A percentile compares a stretch with the other conserved stretches of the same genome.
These are phyloP conservation scores for Tylopilus plumbeoviolaceoides DNA, from an alignment of 768 basidiomycete genomes.

Conservation along the genomic window DNA sequence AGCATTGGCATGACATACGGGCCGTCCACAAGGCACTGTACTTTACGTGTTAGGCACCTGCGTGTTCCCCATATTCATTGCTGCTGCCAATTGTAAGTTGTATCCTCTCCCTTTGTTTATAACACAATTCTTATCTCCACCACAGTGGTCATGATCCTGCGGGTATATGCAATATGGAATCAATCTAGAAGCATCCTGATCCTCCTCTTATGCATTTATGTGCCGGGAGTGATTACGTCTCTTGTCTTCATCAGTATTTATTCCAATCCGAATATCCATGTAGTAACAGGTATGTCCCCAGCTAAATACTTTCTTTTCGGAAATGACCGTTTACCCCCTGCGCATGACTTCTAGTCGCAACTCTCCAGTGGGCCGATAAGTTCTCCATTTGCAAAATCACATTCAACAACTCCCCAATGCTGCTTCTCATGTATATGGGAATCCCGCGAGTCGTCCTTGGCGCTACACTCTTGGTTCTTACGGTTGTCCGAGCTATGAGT, in stretches of 20 bases:
- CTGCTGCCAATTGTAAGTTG: neutral
- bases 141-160: neutral
- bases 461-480: neutral
- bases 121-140: neutral
- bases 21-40: neutral
- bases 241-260: neutral
- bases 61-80: neutral
- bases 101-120: neutral
- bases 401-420: neutral
- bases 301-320: neutral
- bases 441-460: neutral
- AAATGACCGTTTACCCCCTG: neutral
- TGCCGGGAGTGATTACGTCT: neutral
- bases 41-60: neutral
- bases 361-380: neutral
- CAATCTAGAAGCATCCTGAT: neutral
- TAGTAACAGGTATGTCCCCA: neutral
- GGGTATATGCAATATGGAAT: slow-evolving; percentile 1
- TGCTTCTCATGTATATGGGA: neutral
- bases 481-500: neutral
- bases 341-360: neutral
- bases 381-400: neutral
- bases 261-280: neutral
- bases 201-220: neutral
- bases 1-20: neutral